Evolutionary conservation across 179 eudicot genomes (phyloP).

Genomic region (Amaranthus tricolor): DNA sequence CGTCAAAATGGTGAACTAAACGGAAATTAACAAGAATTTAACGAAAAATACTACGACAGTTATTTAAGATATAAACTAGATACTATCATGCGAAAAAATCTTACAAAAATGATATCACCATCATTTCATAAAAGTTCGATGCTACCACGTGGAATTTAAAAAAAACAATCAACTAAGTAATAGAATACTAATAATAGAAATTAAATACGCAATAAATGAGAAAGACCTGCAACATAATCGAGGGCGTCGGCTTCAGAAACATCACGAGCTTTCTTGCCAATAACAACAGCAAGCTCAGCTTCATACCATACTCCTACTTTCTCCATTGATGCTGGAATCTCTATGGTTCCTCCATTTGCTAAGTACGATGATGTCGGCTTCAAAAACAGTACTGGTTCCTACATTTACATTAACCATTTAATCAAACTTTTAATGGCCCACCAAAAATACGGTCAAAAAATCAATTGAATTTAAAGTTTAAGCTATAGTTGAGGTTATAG

Average conservation of each 20-base stretch:
- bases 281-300: conserved; percentile 32
- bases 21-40: no score
- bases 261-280: conserved; percentile 31
- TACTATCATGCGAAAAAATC: no score
- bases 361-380: conserved; percentile 34
- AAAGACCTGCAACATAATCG: conserved; percentile 27
- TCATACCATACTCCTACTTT: conserved; percentile 20
- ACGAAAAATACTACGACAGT: no score
- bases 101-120: no score
- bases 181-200: no score
- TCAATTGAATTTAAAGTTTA: no score
- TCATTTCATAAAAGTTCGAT: no score
- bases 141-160: no score
- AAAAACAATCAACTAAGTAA: no score
- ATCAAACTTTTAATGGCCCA: neutral
- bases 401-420: neutral
- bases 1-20: no score
- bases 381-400: conserved; percentile 32
- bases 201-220: neutral
- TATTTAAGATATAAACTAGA: no score
- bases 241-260: conserved; percentile 27
- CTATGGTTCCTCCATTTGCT: conserved; percentile 29
- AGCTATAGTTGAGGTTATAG: no score
- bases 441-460: neutral
- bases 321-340: conserved; percentile 28